Evolutionary conservation across 176 grass and related monocot species (phyloP).

Genomic region (Carex cristatella): DNA sequence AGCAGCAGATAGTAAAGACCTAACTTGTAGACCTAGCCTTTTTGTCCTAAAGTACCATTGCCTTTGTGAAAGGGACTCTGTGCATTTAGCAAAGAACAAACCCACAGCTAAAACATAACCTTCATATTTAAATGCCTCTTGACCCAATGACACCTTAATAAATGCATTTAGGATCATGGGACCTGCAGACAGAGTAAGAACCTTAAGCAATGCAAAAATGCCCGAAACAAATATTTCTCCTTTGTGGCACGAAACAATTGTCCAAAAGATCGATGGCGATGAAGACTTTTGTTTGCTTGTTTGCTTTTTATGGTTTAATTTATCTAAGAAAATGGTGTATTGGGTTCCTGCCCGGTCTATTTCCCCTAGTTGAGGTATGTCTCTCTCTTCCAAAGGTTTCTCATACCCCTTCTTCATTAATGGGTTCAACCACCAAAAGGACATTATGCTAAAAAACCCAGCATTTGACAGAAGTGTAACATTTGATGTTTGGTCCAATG

Average conservation of each 20-base stretch:
- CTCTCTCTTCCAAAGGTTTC: constrained; percentile 84
- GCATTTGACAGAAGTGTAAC: constrained; percentile 53
- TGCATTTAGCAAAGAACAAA: constrained; percentile 68
- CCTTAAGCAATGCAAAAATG: constrained; percentile 76
- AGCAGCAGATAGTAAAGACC: constrained; percentile 62
- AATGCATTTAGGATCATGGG: constrained; percentile 78
- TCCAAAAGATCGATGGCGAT: constrained; percentile 52
- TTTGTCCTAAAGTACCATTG: constrained; percentile 87
- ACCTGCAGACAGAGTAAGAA: constrained; percentile 55
- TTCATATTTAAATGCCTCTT: constrained; percentile 64
- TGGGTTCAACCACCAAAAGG: constrained; percentile 86
- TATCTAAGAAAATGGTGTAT: constrained; percentile 50
- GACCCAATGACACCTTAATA: constrained; percentile 63
- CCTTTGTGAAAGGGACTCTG: constrained; percentile 74
- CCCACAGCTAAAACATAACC: constrained; percentile 41
- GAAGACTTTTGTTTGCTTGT: constrained; percentile 8
- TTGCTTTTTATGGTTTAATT: constrained; percentile 37
- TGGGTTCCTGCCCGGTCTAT: constrained; percentile 48
- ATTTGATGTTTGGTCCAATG: constrained; percentile 23
- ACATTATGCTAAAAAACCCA: constrained; percentile 56
- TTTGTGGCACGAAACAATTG: constrained; percentile 67
- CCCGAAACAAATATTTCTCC: constrained; percentile 55
- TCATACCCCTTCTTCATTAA: constrained; percentile 77
- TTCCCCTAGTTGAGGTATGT: constrained; percentile 49
- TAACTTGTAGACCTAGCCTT: constrained; percentile 70